Base-by-base conservation (phyloP, 148 eudicot genomes). In the Camellia sinensis region DNA sequence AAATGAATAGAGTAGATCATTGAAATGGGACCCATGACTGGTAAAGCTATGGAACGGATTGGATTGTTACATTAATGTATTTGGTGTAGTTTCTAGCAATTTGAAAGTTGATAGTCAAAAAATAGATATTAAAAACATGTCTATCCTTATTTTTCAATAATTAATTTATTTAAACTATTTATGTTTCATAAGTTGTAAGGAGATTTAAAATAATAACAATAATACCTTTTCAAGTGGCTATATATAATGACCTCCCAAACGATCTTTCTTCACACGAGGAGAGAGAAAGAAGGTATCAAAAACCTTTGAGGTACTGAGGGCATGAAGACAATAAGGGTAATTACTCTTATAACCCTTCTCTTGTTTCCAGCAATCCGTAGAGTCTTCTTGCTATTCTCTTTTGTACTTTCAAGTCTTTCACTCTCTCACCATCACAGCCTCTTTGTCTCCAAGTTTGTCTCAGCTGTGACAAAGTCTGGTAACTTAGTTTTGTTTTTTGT, bases 271-370 rank as follows among this genome's bases (percentile, higher is more conserved):
- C 75, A 45, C 82, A 14, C 14, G n/a, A 19, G 61, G 64, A 79
- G 73, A 12, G 5, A 22, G 66, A n/a, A 29, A 62, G 29, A n/a
- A 62, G 37, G 21, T 5, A 57, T 2, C 37, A 60, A 3, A 19
- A 60, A 2, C 41, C 17, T 62, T 6, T 13, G 4, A 5, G 37
- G 67, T 3, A 57, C n/a, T 54, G 53, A 73, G 57, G 64, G 44
- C 67, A 78, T 82, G 85, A 60, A 67, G 79, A 52, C 45, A 0
- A 37, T 45, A 15, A 67, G 17, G 7, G 64, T 68, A 37, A n/a
- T 54, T 57, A 13, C 18, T 37, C 29, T 75, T 48, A 5, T 79
- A 19, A 56, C 48, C 17, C 62, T 82, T 65, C 53, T 78, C 59
- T 74, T 82, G 46, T 40, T 14, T 67, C 59, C 60, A 56, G 19